Base-by-base conservation (phyloP, 768 basidiomycete species). In the Amanita exitialis region DNA sequence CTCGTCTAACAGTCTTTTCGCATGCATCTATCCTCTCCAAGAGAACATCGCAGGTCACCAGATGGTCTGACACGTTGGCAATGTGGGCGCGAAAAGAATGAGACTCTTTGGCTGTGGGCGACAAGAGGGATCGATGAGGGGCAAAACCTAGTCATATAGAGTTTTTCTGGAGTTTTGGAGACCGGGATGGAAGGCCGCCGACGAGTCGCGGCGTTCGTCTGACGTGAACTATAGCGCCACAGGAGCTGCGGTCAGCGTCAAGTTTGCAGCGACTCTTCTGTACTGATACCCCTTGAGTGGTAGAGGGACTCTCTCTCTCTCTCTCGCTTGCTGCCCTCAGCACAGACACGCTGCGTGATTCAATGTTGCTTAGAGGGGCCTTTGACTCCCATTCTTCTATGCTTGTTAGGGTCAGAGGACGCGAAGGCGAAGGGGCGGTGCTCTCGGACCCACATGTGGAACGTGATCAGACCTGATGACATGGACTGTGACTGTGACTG, bases 111-210 rank as follows among this genome's bases (percentile, higher is more conserved):
- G 53, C 88, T 88, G 59, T 92, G 91, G 6, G 92, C 86, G 34
- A 96, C 90, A 2, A n/a, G 87, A 86, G 13, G 86, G 76, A 56
- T 96, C 93, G 48, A 99, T 82, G 36, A 87, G n/a, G 74, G 3
- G 90, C 75, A 64, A 93, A 95, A n/a, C n/a, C 86, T 92, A 96
- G 68, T 98, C 95, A n/a, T n/a, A 62, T 94, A 91, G 66, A 99
- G 95, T 57, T 97, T 91, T 59, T 98, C 91, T 1, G 93, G 86
- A 0, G 92, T 95, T 55, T 86, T 16, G n/a, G n/a, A 15, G 1
- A 25, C 5, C 3, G 73, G 71, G 38, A 76, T 78, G 37, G 63
- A 62, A 8, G 76, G 73, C 42, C 75, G 72, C n/a, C 49, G 58
- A 72, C 56, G 32, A 64, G n/a, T n/a, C n/a, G 42, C 53, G 45